Base-by-base conservation (phyloP, 1,139 yeast species). In the Hyphopichia buzzinii region DNA sequence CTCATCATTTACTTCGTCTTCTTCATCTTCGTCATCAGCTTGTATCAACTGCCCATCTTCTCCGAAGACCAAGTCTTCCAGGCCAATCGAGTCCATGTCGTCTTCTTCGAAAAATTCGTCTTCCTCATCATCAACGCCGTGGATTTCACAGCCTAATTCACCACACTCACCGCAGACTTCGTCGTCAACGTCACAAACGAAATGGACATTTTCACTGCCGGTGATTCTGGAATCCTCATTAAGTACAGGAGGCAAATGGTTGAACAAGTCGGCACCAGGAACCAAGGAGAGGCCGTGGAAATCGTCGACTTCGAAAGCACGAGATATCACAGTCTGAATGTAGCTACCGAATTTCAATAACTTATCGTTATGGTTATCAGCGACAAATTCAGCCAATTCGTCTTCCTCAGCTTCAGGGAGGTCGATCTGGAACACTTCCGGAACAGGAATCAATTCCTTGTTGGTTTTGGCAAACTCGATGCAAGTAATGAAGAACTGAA, bases 261-360 rank as follows among this genome's bases (percentile, higher is more conserved):
- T 89, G 62, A 89, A 89, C 34, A 90, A 64, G 57, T 90, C 96
- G 0, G 96, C 97, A 12, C 90, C 90, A 0, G 97, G 96, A 22
- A 89, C 96, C 41, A 90, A 63, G 0, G 85, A 86, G 28, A 84
- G 71, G 19, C 81, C 85, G 48, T 83, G 86, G 54, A 62, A 88
- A 33, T 70, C 72, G 55, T 90, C 97, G 14, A 90, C 79, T 37
- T 81, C 81, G 54, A 89, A 88, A 1, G 90, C 89, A 40, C 96
- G 70, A 1, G 95, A 80, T 0, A 89, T 78, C 11, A 87, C 80
- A 1, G 81, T 72, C 50, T 72, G 77, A 3, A 77, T 72, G 13
- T 65, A 60, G 10, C 73, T 71, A 2, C 81, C 82, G 54, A 81
- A 83, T 11, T 48, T 47, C 7, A 56, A 43, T 37, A 73, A 59